Evolutionary conservation across 495 filamentous ascomycete genomes (phyloP).

Genomic region (Opeltia flavorubescens): DNA sequence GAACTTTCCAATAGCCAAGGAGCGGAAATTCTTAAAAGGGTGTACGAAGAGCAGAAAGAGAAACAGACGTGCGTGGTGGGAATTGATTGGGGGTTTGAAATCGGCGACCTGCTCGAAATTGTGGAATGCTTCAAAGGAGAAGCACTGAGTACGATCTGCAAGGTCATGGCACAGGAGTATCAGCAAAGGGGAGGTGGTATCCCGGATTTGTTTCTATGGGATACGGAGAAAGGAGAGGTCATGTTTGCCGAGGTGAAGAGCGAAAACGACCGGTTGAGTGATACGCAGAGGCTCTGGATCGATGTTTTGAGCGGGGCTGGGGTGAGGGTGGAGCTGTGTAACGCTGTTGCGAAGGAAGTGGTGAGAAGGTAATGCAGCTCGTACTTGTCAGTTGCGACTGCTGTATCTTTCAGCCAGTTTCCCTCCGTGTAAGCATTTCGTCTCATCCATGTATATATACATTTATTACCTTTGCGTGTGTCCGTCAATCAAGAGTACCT

Average conservation of each 20-base stretch:
- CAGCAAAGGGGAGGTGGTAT: conserved; percentile 73
- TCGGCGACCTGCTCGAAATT: conserved; percentile 72
- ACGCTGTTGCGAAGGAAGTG: conserved; percentile 68
- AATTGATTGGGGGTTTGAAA: conserved; percentile 75
- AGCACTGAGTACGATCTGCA: conserved; percentile 70
- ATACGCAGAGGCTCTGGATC: conserved; percentile 94
- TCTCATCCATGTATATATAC: no score
- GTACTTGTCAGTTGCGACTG: no score
- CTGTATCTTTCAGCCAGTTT: no score
- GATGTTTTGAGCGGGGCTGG: conserved; percentile 78
- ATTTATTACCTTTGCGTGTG: no score
- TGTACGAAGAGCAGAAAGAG: conserved; percentile 51
- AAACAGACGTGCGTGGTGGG: conserved; percentile 73
- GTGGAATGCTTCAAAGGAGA: conserved; percentile 65
- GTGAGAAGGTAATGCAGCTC: not conserved
- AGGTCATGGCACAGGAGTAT: conserved; percentile 92
- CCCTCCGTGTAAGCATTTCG: no score
- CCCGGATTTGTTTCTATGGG: conserved; percentile 87
- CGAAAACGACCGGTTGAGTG: conserved; percentile 89
- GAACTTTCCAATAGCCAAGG: conserved; percentile 71
- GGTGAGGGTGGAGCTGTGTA: conserved; percentile 74
- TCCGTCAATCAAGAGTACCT: no score
- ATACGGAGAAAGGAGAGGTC: conserved; percentile 38
- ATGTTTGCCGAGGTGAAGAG: conserved; percentile 89
- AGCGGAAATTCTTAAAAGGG: conserved; percentile 45